Conservation (phyloP, 2,329 filamentous ascomycete species). For the Beauveria varroae region DNA sequence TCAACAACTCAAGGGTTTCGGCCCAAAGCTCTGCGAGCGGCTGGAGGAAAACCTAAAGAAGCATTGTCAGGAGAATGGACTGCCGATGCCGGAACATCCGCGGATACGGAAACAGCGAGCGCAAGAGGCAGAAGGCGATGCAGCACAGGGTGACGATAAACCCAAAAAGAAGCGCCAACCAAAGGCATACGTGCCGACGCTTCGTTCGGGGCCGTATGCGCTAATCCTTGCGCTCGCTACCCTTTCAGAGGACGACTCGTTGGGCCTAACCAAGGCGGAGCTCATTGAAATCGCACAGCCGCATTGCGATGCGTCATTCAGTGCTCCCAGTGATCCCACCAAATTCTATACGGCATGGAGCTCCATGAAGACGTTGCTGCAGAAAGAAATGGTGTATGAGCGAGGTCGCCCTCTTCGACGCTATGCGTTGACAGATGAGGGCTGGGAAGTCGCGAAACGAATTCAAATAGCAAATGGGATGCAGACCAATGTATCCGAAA, state of each 20-base stretch:
- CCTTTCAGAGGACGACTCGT: constrained; percentile 42
- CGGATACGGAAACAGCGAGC: constrained; percentile 31
- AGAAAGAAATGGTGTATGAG: constrained; percentile 68
- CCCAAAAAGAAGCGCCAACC: constrained; percentile 53
- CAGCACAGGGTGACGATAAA: constrained; percentile 11
- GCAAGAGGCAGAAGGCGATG: constrained; percentile 28
- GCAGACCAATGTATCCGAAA: constrained; percentile 19
- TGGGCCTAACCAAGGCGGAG: constrained; percentile 58
- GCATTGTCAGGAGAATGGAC: constrained; percentile 58
- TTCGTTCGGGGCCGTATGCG: constrained; percentile 69
- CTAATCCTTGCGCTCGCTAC: constrained; percentile 60
- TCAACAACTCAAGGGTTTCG: constrained; percentile 65
- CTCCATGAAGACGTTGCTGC: constrained; percentile 68
- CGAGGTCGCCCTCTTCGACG: constrained; percentile 59
- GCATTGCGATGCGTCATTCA: constrained; percentile 67
- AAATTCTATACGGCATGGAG: constrained; percentile 76
- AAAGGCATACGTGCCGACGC: constrained; percentile 63
- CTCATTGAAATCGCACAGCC: constrained; percentile 63
- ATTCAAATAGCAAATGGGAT: constrained; percentile 48
- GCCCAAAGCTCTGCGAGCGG: constrained; percentile 61
- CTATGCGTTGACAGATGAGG: constrained; percentile 68
- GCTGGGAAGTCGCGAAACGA: constrained; percentile 64
- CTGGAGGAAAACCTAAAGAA: constrained; percentile 54
- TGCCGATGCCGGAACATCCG: constrained; percentile 58
- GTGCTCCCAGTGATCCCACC: constrained; percentile 55